phyloP scores from a whole-genome alignment of 2,329 filamentous ascomycete genomes.

The Aquanectria penicillioides region DNA sequence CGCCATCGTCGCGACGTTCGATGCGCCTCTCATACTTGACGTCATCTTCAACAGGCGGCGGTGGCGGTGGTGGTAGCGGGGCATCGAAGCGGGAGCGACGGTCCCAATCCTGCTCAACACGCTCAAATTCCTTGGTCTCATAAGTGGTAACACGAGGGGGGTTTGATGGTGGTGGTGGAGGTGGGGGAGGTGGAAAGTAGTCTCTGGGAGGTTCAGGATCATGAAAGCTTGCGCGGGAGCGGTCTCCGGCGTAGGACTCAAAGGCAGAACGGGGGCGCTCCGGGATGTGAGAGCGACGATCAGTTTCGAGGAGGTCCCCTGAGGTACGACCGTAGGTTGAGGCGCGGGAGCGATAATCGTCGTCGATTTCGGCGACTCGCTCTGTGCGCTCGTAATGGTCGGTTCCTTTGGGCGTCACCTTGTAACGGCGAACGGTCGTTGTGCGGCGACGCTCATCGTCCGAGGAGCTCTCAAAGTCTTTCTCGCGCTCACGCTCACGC shows the following conservation, averaged over 20 bases:
- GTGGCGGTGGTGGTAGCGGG: slow-evolving; percentile 33
- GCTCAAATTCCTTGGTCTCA: slow-evolving; percentile 49
- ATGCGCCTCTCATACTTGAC: slow-evolving; percentile 63
- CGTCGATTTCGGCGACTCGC: slow-evolving; percentile 55
- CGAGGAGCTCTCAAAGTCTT: slow-evolving; percentile 43
- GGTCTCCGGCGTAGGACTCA: slow-evolving; percentile 52
- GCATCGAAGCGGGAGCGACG: slow-evolving; percentile 52
- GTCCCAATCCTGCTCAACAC: slow-evolving; percentile 57
- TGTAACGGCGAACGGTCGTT: slow-evolving; percentile 64
- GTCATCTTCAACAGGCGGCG: slow-evolving; percentile 59
- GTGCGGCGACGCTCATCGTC: slow-evolving; percentile 59
- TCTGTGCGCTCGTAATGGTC: slow-evolving; percentile 54
- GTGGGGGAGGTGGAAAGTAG: slow-evolving; percentile 33
- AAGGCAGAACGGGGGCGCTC: slow-evolving; percentile 63
- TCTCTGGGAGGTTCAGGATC: slow-evolving; percentile 47
- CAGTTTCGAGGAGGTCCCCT: slow-evolving; percentile 54
- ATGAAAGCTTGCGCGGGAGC: slow-evolving; percentile 53
- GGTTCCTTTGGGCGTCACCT: slow-evolving; percentile 55
- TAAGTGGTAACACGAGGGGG: slow-evolving; percentile 48
- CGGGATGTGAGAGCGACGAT: slow-evolving; percentile 56
- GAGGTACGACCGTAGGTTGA: slow-evolving; percentile 51
- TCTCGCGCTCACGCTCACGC: slow-evolving; percentile 41
- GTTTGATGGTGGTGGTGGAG: slow-evolving; percentile 39
- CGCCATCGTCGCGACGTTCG: slow-evolving; percentile 59
- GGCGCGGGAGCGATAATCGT: slow-evolving; percentile 57